Percentiles rank a stretch among this genome's conserved stretches.
Conservation (phyloP, 1,284 basidiomycete species). For the Leucoagaricus sp. region DNA sequence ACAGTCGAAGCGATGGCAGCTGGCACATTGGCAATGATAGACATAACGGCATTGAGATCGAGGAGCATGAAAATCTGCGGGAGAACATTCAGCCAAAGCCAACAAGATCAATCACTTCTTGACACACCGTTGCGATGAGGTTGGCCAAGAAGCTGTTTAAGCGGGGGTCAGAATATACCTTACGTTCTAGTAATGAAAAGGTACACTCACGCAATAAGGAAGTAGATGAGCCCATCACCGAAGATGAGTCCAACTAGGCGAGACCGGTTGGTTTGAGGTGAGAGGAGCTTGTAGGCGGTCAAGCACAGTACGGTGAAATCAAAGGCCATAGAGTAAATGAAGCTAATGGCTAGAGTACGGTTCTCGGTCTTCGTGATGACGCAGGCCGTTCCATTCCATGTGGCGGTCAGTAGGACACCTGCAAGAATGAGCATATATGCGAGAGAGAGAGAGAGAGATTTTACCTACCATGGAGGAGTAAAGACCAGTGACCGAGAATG, state of each 20-base stretch:
- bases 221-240: conserved; percentile 71
- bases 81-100: not conserved
- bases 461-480: conserved; percentile 68
- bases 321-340: conserved; percentile 74
- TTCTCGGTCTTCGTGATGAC: conserved; percentile 57
- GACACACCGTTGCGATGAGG: conserved; percentile 59
- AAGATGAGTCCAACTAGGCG: conserved; percentile 68
- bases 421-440: conserved; percentile 2
- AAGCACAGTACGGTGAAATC: conserved; percentile 64
- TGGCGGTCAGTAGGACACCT: conserved; percentile 64
- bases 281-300: conserved; percentile 60
- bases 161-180: conserved; percentile 9
- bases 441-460: not conserved
- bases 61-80: conserved; percentile 67
- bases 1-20: conserved; percentile 70
- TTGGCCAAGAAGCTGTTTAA: conserved; percentile 61
- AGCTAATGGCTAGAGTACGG: conserved; percentile 59
- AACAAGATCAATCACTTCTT: not conserved
- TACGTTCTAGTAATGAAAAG: conserved; percentile 1
- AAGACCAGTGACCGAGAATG: conserved; percentile 76
- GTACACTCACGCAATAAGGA: conserved; percentile 60
- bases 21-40: conserved; percentile 73
- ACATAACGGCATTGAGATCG: conserved; percentile 73
- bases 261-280: conserved; percentile 42
- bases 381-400: conserved; percentile 53